Base-by-base conservation (phyloP, 177 flowering plant genomes). In the Telopea speciosissima region DNA sequence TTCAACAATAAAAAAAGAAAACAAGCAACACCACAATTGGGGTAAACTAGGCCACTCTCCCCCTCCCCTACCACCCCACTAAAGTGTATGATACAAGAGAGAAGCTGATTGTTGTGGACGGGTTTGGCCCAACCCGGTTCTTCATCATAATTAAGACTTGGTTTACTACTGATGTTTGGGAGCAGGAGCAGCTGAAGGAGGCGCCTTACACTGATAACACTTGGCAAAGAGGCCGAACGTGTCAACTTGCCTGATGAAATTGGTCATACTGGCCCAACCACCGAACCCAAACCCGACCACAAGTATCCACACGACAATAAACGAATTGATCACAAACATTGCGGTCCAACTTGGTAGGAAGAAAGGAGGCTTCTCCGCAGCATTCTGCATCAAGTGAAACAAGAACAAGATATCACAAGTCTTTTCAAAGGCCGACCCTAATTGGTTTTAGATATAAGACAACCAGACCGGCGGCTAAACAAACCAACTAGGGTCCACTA, bases 171-270 rank as follows among this genome's bases (percentile, higher is more conserved):
- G 75, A 21, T 58, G 74, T 49, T 16, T 25, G 1, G 68, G 61
- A 0, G 24, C 24, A 1, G 72, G 62, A 19, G 72, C 69, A 8
- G 73, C 25, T 12, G 72, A 16, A 8, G 68, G 70, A 2, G 76
- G 73, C 0, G 84, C 78, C 31, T 74, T 79, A 26, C 92, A 88
- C 71, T 88, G 91, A 70, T 88, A 88, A 74, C 91, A 88, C 72
- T 85, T 88, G n/a, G 91, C 87, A 33, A 87, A 87, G 44, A 87
- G 86, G 8, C 91, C 91, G 45, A 87, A 87, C 0, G 85, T 82
- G 75, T 86, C 84, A 3, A 88, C 84, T 74, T 88, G 91, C 67
- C 69, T 78, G 42, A 86, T 77, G 74, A 88, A 88, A 72, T 88
- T 88, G 49, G 76, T 78, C 85, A 88, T 67, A 76, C 89, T 85